Evolutionary conservation across 2,329 filamentous ascomycete genomes (phyloP), one percentile per base, ranked within the genome.

Genomic region (Colletotrichum sp.): DNA sequence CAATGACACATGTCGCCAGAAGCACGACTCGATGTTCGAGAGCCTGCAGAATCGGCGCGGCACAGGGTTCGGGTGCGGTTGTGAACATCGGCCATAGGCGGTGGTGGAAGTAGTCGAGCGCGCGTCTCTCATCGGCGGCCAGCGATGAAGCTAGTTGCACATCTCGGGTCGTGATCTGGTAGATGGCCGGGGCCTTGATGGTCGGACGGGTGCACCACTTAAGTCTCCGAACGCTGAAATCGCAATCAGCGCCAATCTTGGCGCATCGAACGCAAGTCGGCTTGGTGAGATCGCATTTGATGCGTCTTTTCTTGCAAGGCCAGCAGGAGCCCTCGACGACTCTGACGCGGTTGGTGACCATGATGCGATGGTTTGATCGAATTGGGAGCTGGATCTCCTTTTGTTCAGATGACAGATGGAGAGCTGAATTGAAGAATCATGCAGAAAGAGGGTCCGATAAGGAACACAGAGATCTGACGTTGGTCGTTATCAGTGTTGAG

Each of bases 151-250:
- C 59, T 10, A 71, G 67, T 34, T 71, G 60, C 49, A 39, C 67
- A 76, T 84, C 80, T 71, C 81, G 79, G 10, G 77, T 49, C 6
- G 81, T 65, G 74, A 84, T 49, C 57, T 79, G 75, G 72, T 82
- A 81, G 55, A 81, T 82, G 7, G 82, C 79, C 0, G 84, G 81
- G 1, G 79, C 76, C 3, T 79, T 79, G n/a, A 82, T 83, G 5
- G 82, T 80, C 0, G 84, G 83, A 0, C 84, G 81, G 0, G 85
- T 85, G 67, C 84, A 87, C 86, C 86, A 88, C 73, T 84, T 82
- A 52, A 88, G 81, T 10, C 85, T 79, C 1, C 85, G 81, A 28
- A 84, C 81, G 76, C 84, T 86, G 76, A 85, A 86, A 75, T 77
- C 77, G 66, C 77, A 78, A 8, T 71, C 67, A 8, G 72, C 68